A percentile compares a stretch with the other conserved stretches of the same genome.
These are phyloP conservation scores for Aspergillus novofumigatus DNA, from an alignment of 2,329 filamentous ascomycete genomes.

Conservation along the genomic window DNA sequence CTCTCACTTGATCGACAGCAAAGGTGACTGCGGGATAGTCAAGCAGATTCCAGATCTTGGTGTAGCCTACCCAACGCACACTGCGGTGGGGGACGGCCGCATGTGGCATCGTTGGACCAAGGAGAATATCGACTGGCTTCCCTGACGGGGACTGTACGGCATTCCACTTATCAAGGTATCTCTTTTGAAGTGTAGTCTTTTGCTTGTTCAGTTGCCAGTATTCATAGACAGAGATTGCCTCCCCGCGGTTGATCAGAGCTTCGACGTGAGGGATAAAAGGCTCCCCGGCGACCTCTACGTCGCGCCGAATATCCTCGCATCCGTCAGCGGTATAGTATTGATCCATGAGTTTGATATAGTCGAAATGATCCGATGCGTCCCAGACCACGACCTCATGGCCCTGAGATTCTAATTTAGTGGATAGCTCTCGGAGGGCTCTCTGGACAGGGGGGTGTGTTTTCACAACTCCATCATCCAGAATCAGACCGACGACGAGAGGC, in stretches of 20 bases:
- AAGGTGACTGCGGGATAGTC: constrained; percentile 59
- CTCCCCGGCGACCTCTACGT: constrained; percentile 54
- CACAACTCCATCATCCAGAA: constrained; percentile 53
- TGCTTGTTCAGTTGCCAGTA: constrained; percentile 65
- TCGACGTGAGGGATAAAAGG: constrained; percentile 58
- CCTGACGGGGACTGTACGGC: constrained; percentile 43
- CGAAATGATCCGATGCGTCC: constrained; percentile 47
- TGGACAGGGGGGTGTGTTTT: constrained; percentile 52
- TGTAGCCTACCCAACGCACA: constrained; percentile 53
- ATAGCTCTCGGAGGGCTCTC: constrained; percentile 40
- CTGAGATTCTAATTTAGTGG: constrained; percentile 36
- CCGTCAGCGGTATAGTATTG: constrained; percentile 60
- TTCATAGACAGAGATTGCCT: constrained; percentile 57
- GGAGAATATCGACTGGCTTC: constrained; percentile 50
- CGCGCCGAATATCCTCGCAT: constrained; percentile 57
- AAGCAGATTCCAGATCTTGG: constrained; percentile 59
- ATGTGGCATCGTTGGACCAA: constrained; percentile 60
- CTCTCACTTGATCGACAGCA: constrained; percentile 48
- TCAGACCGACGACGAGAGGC: constrained; percentile 48
- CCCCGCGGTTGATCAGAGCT: constrained; percentile 49
- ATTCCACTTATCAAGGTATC: constrained; percentile 59
- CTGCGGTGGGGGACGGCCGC: constrained; percentile 45
- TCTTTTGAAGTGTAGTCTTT: constrained; percentile 52
- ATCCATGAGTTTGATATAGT: constrained; percentile 59
- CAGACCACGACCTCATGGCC: constrained; percentile 56